Conservation (phyloP, 192 early-diverging fungal genomes). For the Gigaspora rosea region DNA sequence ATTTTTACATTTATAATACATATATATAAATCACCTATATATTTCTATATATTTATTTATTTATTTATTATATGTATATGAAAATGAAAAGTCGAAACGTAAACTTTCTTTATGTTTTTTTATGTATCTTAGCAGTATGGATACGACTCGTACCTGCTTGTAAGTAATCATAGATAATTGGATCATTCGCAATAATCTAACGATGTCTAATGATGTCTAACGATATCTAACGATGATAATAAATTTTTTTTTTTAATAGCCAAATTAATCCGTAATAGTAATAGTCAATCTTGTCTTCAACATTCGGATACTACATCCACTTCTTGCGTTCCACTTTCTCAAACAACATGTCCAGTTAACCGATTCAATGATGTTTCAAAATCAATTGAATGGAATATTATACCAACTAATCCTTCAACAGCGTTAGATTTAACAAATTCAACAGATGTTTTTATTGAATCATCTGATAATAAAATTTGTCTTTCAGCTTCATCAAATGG, state of each 20-base stretch:
- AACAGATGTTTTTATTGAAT: slow-evolving; percentile 11
- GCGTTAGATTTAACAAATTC: not conserved
- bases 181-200: too few species aligned
- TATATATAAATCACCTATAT: too few species aligned
- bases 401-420: not conserved
- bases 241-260: not conserved
- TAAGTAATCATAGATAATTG: too few species aligned
- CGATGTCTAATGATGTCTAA: too few species aligned
- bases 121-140: too few species aligned
- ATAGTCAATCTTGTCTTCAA: slow-evolving; percentile 19
- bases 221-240: too few species aligned
- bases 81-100: too few species aligned
- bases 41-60: too few species aligned
- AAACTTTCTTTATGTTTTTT: too few species aligned
- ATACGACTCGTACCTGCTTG: too few species aligned
- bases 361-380: not conserved
- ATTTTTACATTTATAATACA: too few species aligned
- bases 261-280: not conserved
- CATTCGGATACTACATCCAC: not conserved
- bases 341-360: slow-evolving; percentile 7
- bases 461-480: slow-evolving; percentile 18
- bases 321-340: not conserved
- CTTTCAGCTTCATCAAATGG: slow-evolving; percentile 1
- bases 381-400: slow-evolving; percentile 16
- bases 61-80: too few species aligned